Conservation (phyloP, 2,329 filamentous ascomycete species). For the Colletotrichum navitas region DNA sequence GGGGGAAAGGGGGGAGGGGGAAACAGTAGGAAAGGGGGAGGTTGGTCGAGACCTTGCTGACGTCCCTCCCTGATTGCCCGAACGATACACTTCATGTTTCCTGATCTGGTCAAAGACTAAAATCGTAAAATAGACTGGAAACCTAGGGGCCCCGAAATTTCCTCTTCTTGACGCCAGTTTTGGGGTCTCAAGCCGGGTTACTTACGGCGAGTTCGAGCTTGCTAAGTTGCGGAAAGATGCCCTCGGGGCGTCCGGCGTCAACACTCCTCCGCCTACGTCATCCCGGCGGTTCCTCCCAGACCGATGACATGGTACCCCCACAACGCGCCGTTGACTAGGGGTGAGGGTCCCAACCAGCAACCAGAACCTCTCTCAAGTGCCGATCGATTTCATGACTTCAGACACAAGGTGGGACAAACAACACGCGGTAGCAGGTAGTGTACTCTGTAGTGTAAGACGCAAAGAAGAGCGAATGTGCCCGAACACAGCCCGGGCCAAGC, state of each 20-base stretch:
- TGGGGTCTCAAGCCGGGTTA: conserved; percentile 14
- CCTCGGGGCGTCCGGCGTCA: neutral
- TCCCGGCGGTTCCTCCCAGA: conserved; percentile 15
- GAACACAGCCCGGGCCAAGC: conserved; percentile 29
- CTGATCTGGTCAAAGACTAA: neutral
- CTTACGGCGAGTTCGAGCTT: neutral
- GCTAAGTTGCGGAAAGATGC: neutral
- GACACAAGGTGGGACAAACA: conserved; percentile 7
- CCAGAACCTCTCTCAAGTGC: conserved; percentile 26
- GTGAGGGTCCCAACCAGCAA: neutral
- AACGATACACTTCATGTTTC: neutral
- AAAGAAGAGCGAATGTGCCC: conserved; percentile 5
- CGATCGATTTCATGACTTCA: conserved; percentile 38
- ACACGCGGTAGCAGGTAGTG: neutral
- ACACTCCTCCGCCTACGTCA: conserved; percentile 24
- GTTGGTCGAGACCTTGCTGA: neutral
- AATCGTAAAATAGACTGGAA: neutral
- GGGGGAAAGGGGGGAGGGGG: neutral
- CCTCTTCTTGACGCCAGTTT: conserved; percentile 19
- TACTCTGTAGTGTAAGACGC: neutral
- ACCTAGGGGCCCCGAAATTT: conserved; percentile 8
- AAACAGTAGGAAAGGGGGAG: neutral
- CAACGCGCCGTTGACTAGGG: conserved; percentile 24
- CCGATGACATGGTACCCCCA: conserved; percentile 40
- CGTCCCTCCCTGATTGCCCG: neutral